Percentiles rank a stretch among this genome's conserved stretches.
These are phyloP conservation scores for Chenopodium berlandieri DNA, from an alignment of 148 eudicot genomes.

Conservation along the genomic window DNA sequence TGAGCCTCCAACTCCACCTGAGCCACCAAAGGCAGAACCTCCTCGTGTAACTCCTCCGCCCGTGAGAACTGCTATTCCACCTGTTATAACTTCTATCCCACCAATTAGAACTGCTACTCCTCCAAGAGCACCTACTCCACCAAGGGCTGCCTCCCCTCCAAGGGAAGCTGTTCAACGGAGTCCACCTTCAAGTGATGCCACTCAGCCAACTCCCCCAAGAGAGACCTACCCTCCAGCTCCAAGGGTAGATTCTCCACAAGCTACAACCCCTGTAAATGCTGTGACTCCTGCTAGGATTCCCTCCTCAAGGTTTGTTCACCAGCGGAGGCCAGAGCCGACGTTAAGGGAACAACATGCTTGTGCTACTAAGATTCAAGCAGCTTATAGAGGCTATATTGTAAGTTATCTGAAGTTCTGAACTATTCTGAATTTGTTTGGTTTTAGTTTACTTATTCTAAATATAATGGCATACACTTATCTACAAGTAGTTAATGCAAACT, in stretches of 20 bases:
- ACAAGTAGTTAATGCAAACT: not conserved
- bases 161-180: conserved; percentile 25
- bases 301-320: conserved; percentile 40
- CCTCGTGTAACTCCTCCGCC: conserved; percentile 39
- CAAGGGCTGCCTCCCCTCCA: conserved; percentile 31
- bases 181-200: conserved; percentile 1
- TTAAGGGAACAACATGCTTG: conserved; percentile 52
- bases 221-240: conserved; percentile 28
- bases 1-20: conserved; percentile 48
- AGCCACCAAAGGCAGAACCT: conserved; percentile 39
- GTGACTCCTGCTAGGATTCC: conserved; percentile 35
- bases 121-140: conserved; percentile 33
- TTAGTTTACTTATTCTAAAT: too few species aligned
- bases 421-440: not conserved
- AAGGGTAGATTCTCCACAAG: conserved; percentile 30
- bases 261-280: conserved; percentile 20
- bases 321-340: conserved; percentile 61
- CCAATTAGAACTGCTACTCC: conserved; percentile 32
- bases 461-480: not conserved
- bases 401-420: conserved; percentile 16
- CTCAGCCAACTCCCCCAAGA: conserved; percentile 15
- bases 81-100: conserved; percentile 26
- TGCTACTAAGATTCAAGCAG: conserved; percentile 84
- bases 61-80: conserved; percentile 38
- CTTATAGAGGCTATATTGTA: conserved; percentile 79